Percentiles rank a stretch among this genome's conserved stretches.
Evolutionary conservation across 2,329 filamentous ascomycete genomes (phyloP).

Genomic region (Calonectria pteridis): DNA sequence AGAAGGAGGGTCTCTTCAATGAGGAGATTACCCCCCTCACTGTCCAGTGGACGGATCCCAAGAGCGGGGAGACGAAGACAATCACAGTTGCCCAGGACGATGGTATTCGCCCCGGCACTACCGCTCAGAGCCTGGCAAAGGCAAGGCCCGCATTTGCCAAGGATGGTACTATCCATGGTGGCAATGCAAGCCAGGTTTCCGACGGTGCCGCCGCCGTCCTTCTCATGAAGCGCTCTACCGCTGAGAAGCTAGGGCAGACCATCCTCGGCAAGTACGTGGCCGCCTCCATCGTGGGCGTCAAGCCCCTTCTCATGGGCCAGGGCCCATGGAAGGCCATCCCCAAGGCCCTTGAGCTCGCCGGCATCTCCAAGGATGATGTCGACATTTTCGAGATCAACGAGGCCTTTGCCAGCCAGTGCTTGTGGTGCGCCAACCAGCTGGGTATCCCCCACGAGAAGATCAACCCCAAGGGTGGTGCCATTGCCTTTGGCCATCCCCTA

Average conservation of each 20-base stretch:
- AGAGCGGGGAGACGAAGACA: conserved; percentile 86
- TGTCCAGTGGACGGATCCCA: conserved; percentile 90
- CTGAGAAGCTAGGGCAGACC: conserved; percentile 86
- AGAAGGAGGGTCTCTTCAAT: conserved; percentile 90
- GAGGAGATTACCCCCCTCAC: conserved; percentile 90
- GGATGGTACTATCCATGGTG: conserved; percentile 93
- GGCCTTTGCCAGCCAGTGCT: conserved; percentile 94
- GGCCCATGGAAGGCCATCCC: conserved; percentile 97
- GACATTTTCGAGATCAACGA: conserved; percentile 99
- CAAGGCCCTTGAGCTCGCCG: conserved; percentile 88
- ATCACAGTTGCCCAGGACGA: conserved; percentile 90
- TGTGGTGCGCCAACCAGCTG: conserved; percentile 93
- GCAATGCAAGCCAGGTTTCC: conserved; percentile 95
- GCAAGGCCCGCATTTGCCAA: conserved; percentile 92
- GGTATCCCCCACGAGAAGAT: conserved; percentile 87
- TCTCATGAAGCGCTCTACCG: conserved; percentile 93
- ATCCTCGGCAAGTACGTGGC: conserved; percentile 94
- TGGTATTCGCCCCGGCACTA: conserved; percentile 87
- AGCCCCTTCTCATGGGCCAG: conserved; percentile 94
- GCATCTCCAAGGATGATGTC: conserved; percentile 88
- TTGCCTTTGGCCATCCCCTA: conserved; percentile 94
- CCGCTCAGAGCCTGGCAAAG: conserved; percentile 88
- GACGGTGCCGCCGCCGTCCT: conserved; percentile 96
- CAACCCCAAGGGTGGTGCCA: conserved; percentile 97
- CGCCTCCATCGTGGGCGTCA: conserved; percentile 87